A percentile compares a stretch with the other conserved stretches of the same genome.
phyloP scores from a whole-genome alignment of 2,329 filamentous ascomycete species.

The Sphaerulina musiva region DNA sequence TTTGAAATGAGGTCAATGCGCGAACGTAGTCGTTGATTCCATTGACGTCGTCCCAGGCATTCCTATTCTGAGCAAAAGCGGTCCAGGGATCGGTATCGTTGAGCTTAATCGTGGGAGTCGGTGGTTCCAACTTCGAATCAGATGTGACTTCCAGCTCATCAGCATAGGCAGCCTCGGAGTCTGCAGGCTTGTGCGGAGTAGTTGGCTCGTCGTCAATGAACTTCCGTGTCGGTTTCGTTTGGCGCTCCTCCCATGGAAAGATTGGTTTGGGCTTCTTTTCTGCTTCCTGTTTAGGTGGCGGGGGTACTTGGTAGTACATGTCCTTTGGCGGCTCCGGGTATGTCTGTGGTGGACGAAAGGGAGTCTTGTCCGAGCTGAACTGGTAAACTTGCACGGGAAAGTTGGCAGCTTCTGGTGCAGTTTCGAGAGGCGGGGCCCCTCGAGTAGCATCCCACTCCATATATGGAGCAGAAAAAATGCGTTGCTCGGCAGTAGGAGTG shows the following conservation, averaged over 20 bases:
- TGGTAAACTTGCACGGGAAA: constrained; percentile 72
- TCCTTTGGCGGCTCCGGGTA: constrained; percentile 79
- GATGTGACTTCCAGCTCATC: constrained; percentile 29
- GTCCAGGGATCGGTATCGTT: constrained; percentile 60
- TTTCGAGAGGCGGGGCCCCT: constrained; percentile 55
- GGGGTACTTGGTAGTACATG: constrained; percentile 81
- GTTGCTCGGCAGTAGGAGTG: constrained; percentile 42
- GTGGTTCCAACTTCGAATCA: constrained; percentile 20
- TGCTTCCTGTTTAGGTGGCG: constrained; percentile 47
- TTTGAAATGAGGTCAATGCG: constrained; percentile 56
- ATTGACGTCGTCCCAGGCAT: constrained; percentile 89
- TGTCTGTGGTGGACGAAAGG: constrained; percentile 68
- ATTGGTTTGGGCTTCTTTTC: constrained; percentile 56
- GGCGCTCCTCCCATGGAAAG: constrained; percentile 82
- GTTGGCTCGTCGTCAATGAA: constrained; percentile 52
- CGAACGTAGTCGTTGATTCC: constrained; percentile 86
- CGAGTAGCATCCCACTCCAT: constrained; percentile 58
- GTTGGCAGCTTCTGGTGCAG: constrained; percentile 77
- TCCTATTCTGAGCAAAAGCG: constrained; percentile 58
- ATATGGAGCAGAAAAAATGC: constrained; percentile 51
- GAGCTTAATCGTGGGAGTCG: constrained; percentile 44
- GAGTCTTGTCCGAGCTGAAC: constrained; percentile 69
- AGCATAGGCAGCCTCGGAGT: constrained; percentile 17
- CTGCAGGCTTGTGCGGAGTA: constrained; percentile 17
- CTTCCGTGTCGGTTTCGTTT: constrained; percentile 57